Evolutionary conservation across 768 basidiomycete genomes (phyloP).

Genomic region (Suillus subaureus): DNA sequence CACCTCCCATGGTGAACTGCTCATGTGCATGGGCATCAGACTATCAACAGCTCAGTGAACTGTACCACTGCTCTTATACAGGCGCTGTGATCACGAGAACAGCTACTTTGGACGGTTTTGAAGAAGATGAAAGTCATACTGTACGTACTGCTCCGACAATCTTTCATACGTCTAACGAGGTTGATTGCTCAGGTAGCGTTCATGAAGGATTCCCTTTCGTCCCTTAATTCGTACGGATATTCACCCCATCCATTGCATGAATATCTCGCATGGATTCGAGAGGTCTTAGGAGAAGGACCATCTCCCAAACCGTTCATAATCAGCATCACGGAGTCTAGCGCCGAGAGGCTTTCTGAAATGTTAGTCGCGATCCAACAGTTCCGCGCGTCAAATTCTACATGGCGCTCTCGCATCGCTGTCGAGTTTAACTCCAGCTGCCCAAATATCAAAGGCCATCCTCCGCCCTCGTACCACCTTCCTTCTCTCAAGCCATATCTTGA

Average conservation of each 20-base stretch:
- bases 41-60: slow-evolving; percentile 57
- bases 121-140: slow-evolving; percentile 63
- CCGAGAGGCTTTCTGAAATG: slow-evolving; percentile 55
- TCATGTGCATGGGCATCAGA: slow-evolving; percentile 85
- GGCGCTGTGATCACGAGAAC: slow-evolving; percentile 85
- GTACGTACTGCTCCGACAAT: slow-evolving; percentile 39
- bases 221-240: slow-evolving; percentile 87
- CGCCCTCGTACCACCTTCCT: slow-evolving; percentile 63
- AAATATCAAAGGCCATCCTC: slow-evolving; percentile 65
- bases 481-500: slow-evolving; percentile 55
- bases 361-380: slow-evolving; percentile 61
- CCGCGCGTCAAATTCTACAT: slow-evolving; percentile 37
- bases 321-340: slow-evolving; percentile 69
- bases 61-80: slow-evolving; percentile 69
- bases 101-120: slow-evolving; percentile 67
- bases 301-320: slow-evolving; percentile 72
- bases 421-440: slow-evolving; percentile 89
- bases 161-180: slow-evolving; percentile 3
- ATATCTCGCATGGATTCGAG: slow-evolving; percentile 66
- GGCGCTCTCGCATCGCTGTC: slow-evolving; percentile 56
- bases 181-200: slow-evolving; percentile 58
- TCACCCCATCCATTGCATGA: slow-evolving; percentile 71
- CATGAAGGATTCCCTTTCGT: slow-evolving; percentile 48
- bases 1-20: slow-evolving; percentile 73
- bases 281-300: slow-evolving; percentile 40